These are phyloP conservation scores for Irpex rosettiformis DNA, from an alignment of 1,284 basidiomycete species.

Conservation along the genomic window DNA sequence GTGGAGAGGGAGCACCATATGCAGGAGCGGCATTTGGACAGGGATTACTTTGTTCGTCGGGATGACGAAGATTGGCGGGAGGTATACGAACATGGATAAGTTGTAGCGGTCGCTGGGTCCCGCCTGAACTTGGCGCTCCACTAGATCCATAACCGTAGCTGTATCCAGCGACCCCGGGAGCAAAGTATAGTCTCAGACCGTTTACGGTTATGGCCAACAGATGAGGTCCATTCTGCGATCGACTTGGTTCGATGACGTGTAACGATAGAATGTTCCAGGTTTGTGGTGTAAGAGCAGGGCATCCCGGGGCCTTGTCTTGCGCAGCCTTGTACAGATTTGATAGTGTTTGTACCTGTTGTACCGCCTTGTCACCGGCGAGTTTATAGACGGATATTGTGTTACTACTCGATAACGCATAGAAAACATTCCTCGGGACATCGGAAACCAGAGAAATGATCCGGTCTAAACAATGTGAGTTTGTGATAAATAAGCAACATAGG, in stretches of 20 bases:
- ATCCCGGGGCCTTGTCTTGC: conserved; percentile 73
- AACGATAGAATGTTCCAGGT: conserved; percentile 63
- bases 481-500: neutral
- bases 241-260: conserved; percentile 59
- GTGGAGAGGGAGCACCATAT: conserved; percentile 44
- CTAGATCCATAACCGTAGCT: conserved; percentile 42
- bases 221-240: conserved; percentile 65
- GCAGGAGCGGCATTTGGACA: conserved; percentile 38
- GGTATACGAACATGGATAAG: conserved; percentile 79
- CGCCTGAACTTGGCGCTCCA: conserved; percentile 17
- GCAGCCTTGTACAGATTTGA: conserved; percentile 66
- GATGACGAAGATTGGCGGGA: conserved; percentile 71
- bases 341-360: conserved; percentile 67
- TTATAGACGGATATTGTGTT: conserved; percentile 70
- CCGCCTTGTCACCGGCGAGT: conserved; percentile 54
- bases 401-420: conserved; percentile 73
- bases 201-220: conserved; percentile 79
- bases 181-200: conserved; percentile 80
- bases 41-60: conserved; percentile 59
- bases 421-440: conserved; percentile 62
- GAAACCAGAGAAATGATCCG: conserved; percentile 65
- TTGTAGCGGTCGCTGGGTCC: conserved; percentile 47
- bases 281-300: conserved; percentile 64
- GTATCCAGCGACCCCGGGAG: conserved; percentile 40
- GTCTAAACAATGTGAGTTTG: conserved; percentile 41